These are phyloP conservation scores for Eucalyptus pauciflora DNA, from an alignment of 345 rosid genomes.

Conservation along the genomic window DNA sequence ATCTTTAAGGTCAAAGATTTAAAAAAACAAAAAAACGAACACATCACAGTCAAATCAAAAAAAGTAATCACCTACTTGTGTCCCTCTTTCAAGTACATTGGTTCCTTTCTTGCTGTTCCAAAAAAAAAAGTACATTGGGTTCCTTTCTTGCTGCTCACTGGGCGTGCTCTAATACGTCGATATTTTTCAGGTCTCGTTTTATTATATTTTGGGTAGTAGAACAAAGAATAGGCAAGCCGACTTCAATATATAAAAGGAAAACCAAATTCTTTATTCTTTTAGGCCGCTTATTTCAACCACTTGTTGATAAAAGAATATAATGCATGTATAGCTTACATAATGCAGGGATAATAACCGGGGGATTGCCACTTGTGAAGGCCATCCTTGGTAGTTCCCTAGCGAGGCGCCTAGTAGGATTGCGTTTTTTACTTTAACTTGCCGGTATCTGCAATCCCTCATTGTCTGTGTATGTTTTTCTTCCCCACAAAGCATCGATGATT, in stretches of 20 bases:
- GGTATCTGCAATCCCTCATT: too few species aligned
- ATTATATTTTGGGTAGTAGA: background rate
- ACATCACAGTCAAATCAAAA: background rate
- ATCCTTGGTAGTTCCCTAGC: too few species aligned
- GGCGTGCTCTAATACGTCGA: background rate
- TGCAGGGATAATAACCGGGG: background rate
- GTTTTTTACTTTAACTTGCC: too few species aligned
- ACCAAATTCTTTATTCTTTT: too few species aligned
- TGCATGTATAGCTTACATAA: background rate
- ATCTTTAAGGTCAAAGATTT: background rate
- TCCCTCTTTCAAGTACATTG: background rate
- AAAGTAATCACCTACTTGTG: background rate
- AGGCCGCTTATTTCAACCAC: background rate
- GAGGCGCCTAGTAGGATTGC: too few species aligned
- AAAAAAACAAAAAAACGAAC: background rate
- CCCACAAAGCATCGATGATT: rapidly evolving
- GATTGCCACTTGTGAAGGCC: too few species aligned
- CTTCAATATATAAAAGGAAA: background rate
- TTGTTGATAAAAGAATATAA: background rate
- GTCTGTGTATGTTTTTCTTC: too few species aligned
- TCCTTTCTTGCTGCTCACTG: rapidly evolving
- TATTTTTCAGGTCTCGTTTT: background rate
- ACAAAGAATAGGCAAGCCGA: background rate
- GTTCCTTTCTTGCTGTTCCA: background rate
- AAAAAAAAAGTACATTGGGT: background rate